Evolutionary conservation across 371 early-diverging fungal genomes (phyloP).

Genomic region (Apophysomyces sp.): DNA sequence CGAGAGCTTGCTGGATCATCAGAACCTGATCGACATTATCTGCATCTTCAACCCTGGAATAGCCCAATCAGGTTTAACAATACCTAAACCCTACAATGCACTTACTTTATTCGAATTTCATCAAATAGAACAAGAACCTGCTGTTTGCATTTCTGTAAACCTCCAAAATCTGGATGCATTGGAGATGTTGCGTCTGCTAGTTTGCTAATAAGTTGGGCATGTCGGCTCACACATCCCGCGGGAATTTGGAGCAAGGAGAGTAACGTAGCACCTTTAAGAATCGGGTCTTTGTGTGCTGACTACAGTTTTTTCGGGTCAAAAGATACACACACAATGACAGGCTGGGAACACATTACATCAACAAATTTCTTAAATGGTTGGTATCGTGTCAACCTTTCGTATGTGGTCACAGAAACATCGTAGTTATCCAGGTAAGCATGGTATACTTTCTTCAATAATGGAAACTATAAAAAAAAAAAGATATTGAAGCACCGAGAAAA

Average conservation of each 20-base stretch:
- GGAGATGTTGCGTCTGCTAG: conserved; percentile 35
- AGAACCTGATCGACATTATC: conserved; percentile 41
- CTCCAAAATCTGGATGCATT: conserved; percentile 47
- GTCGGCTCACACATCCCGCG: conserved; percentile 24
- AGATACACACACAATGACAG: neutral
- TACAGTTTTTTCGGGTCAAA: conserved; percentile 1
- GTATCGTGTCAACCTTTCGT: conserved; percentile 34
- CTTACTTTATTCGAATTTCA: conserved; percentile 27
- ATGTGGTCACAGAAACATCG: conserved; percentile 29
- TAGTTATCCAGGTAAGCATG: conserved; percentile 35
- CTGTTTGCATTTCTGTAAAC: conserved; percentile 28
- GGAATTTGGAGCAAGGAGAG: conserved; percentile 35
- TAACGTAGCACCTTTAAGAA: conserved; percentile 23
- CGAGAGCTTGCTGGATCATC: conserved; percentile 27
- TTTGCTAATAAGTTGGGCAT: conserved; percentile 24
- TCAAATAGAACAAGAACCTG: conserved; percentile 21
- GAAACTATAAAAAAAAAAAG: conserved; percentile 20
- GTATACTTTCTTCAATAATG: conserved; percentile 20
- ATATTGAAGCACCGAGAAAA: neutral
- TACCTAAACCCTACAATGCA: neutral
- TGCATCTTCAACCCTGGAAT: conserved; percentile 24
- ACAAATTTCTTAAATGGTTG: conserved; percentile 45
- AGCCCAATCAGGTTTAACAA: neutral
- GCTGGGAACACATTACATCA: conserved; percentile 24
- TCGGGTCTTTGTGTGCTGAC: conserved; percentile 24